Conservation (phyloP, 2,329 filamentous ascomycete genomes). For the Colletotrichum chrysophilum region DNA sequence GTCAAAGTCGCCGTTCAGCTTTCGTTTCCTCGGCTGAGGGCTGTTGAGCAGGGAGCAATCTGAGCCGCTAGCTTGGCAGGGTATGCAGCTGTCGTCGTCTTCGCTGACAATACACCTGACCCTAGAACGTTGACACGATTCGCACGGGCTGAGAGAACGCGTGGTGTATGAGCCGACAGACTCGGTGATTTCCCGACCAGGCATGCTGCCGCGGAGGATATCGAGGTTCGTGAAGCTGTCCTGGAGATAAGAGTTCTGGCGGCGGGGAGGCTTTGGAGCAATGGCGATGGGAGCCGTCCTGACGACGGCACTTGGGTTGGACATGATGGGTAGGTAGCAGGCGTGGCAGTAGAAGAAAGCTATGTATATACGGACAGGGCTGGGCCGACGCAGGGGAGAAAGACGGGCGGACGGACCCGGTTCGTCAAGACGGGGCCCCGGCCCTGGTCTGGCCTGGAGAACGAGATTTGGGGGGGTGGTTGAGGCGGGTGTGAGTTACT, state of each 20-base stretch:
- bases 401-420: constrained; percentile 20
- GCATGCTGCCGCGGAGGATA: constrained; percentile 51
- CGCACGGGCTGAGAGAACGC: constrained; percentile 63
- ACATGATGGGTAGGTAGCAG: constrained; percentile 48
- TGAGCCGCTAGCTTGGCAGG: constrained; percentile 79
- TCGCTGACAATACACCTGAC: constrained; percentile 78
- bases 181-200: constrained; percentile 59
- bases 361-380: constrained; percentile 27
- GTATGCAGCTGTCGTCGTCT: constrained; percentile 72
- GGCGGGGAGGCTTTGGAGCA: constrained; percentile 62
- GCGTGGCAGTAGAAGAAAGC: constrained; percentile 16
- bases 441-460: constrained; percentile 11
- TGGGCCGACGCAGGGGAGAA: constrained; percentile 31
- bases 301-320: constrained; percentile 57
- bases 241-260: constrained; percentile 48
- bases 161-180: constrained; percentile 42
- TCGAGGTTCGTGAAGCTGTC: constrained; percentile 54
- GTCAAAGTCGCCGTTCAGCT: constrained; percentile 68
- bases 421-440: constrained; percentile 23
- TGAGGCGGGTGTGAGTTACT: constrained; percentile 10
- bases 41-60: constrained; percentile 81
- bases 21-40: constrained; percentile 80
- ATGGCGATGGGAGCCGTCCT: constrained; percentile 71
- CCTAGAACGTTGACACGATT: constrained; percentile 76
- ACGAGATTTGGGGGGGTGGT: not conserved